Base-by-base conservation (phyloP, 176 grass and related monocot genomes). In the Triticum turgidum region DNA sequence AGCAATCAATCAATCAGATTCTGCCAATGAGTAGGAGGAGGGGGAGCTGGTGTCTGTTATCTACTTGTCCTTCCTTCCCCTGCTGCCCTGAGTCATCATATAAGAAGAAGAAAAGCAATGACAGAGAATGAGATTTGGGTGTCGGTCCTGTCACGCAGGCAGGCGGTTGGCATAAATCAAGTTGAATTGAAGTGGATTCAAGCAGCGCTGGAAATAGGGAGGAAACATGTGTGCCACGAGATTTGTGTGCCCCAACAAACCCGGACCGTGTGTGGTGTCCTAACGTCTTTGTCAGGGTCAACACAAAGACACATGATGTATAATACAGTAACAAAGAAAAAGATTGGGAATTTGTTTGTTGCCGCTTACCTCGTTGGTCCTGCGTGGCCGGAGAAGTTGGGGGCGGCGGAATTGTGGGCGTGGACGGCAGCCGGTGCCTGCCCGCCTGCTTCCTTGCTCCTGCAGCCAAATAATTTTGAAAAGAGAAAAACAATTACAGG, bases 221-320 rank as follows among this genome's bases (percentile, higher is more conserved):
- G 7, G 73, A 52, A 47, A 35, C 66, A 65, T 37, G 75, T 44
- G 80, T 3, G 67, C n/a, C 12, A 73, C 69, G 70, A 29, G 35
- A 83, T 83, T 42, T 62, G 81, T 71, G 83, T 77, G 33, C 11
- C 24, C 11, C 61, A 69, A 47, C 4, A 22, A 65, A 75, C 54
- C 29, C 0, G n/a, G 69, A 58, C 64, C 47, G 45, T 61, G 44
- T 33, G n/a, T 45, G 38, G 38, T 39, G 37, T 20, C 9, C 44
- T 65, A 72, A 63, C 65, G 79, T 83, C 32, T 44, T 58, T 86
- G 79, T 88, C 66, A 87, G 0, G 89, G 86, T 81, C 79, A 85
- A 70, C 9, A 4, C 5, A 47, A 4, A 3, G 37, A 38, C 37
- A 38, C 29, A 42, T 66, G 37, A 11, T 41, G 69, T 72, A 8